Evolutionary conservation across 1,139 yeast genomes (phyloP).

Genomic region (Candida tetrigidarum): DNA sequence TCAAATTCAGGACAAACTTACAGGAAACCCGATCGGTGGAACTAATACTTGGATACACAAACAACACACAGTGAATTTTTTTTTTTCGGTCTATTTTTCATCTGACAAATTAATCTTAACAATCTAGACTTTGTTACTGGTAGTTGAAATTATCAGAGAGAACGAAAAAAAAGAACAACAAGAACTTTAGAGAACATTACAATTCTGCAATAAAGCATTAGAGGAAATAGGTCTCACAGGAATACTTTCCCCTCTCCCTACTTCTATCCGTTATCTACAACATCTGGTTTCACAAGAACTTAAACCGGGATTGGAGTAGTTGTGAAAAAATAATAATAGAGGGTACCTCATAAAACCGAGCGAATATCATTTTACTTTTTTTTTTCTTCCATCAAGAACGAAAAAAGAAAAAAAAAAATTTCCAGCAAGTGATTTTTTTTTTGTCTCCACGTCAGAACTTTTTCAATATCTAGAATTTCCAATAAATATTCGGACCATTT

Average conservation of each 20-base stretch:
- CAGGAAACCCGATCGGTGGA: slow-evolving; percentile 4
- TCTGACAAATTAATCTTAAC: slow-evolving; percentile 7
- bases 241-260: background rate
- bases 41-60: background rate
- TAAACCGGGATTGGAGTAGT: background rate
- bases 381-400: slow-evolving; percentile 5
- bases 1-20: background rate
- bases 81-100: background rate
- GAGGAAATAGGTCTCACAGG: too few relatives aligned
- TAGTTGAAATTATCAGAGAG: too few relatives aligned
- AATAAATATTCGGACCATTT: background rate
- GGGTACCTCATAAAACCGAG: slow-evolving; percentile 1
- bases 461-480: background rate
- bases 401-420: slow-evolving; percentile 3
- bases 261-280: background rate
- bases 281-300: background rate
- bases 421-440: slow-evolving; percentile 7
- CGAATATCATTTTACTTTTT: too few relatives aligned
- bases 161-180: too few relatives aligned
- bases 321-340: slow-evolving; percentile 3
- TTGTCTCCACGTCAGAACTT: slow-evolving; percentile 8
- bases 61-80: slow-evolving; percentile 1
- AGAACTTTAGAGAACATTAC: background rate
- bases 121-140: slow-evolving; percentile 4
- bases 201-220: too few relatives aligned